Evolutionary conservation across 1,284 basidiomycete genomes (phyloP).

Genomic region (Ustilago bromivora): DNA sequence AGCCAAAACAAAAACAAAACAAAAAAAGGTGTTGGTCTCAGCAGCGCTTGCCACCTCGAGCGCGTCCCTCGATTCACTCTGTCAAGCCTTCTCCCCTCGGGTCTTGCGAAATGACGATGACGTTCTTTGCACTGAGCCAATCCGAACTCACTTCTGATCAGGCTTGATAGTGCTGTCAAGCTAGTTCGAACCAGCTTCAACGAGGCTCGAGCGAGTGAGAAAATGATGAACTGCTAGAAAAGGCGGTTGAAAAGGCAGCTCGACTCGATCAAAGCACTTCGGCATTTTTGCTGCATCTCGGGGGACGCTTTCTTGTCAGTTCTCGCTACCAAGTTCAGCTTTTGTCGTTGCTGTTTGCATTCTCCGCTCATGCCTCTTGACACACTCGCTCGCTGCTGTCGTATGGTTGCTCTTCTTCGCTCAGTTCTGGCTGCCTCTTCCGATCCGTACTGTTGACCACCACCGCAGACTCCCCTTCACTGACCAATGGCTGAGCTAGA

Average conservation of each 20-base stretch:
- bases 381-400: neutral
- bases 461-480: no score
- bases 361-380: neutral
- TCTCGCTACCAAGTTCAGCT: neutral
- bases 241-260: neutral
- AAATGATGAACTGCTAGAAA: neutral
- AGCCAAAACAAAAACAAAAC: no score
- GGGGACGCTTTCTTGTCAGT: neutral
- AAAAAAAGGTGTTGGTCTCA: slow-evolving; percentile 23
- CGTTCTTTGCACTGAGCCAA: no score
- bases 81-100: no score
- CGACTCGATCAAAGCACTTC: slow-evolving; percentile 11
- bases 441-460: no score
- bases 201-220: neutral
- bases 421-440: no score
- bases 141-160: no score
- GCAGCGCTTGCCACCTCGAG: no score
- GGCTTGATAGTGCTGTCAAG: no score
- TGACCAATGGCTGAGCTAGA: no score
- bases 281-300: slow-evolving; percentile 56
- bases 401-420: neutral
- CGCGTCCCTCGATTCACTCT: neutral
- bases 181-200: no score
- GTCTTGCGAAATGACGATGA: no score
- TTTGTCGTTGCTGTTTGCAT: neutral